Evolutionary conservation across 331 rosid genomes (phyloP).

Genomic region (Prunus yedoensis): DNA sequence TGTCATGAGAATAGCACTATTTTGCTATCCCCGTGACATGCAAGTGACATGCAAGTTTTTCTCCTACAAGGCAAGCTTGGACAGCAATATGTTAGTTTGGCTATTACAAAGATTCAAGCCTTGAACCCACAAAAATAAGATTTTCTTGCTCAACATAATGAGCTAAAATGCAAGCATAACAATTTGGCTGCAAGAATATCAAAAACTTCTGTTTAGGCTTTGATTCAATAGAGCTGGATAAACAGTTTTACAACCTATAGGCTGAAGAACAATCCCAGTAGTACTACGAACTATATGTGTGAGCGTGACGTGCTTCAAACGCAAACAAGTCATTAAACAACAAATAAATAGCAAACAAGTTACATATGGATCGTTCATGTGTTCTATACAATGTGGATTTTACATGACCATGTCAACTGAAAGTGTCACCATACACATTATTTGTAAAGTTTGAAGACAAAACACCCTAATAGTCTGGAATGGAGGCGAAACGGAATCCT

Average conservation of each 20-base stretch:
- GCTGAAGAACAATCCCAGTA: background rate
- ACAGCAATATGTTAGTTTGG: background rate
- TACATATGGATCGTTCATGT: background rate
- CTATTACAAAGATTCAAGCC: background rate
- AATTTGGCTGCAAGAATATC: background rate
- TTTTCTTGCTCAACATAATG: background rate
- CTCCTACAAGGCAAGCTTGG: no score
- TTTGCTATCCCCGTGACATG: no score
- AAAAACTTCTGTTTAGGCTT: background rate
- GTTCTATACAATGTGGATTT: conserved; percentile 16
- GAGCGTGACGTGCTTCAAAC: background rate
- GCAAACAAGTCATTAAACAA: background rate
- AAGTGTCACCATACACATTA: conserved; percentile 12
- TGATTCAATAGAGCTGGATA: background rate
- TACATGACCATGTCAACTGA: background rate
- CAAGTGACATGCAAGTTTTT: no score
- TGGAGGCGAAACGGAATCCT: conserved; percentile 82
- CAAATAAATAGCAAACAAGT: background rate
- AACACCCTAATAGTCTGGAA: conserved; percentile 72
- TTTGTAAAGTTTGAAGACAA: background rate
- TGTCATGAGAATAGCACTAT: no score
- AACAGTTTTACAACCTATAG: background rate
- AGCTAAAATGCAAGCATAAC: background rate
- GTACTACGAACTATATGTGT: background rate
- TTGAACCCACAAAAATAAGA: background rate